Conservation (phyloP, 1,284 basidiomycete species). For the Mycosarcoma maydis region DNA sequence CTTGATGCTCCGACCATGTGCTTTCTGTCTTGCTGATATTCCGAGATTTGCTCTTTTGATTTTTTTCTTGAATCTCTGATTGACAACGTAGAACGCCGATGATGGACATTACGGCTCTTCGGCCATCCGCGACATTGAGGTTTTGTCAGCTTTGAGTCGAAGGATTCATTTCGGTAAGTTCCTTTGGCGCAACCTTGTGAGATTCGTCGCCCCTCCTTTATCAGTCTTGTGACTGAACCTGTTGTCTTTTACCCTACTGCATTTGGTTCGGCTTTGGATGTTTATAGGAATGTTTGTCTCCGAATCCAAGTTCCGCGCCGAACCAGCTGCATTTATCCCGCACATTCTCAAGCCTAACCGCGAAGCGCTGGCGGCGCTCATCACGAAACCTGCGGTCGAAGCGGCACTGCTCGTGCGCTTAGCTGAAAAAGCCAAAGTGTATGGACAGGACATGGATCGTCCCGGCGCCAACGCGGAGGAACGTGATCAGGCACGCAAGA, state of each 20-base stretch:
- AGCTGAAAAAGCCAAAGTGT: conserved; percentile 88
- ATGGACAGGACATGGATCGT: conserved; percentile 84
- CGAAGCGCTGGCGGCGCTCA: conserved; percentile 77
- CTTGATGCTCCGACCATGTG: too few relatives aligned
- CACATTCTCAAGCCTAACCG: conserved; percentile 85
- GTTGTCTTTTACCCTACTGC: too few relatives aligned
- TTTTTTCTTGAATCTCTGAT: too few relatives aligned
- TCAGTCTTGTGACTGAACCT: too few relatives aligned
- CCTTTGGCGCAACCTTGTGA: too few relatives aligned
- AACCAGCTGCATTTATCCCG: conserved; percentile 87
- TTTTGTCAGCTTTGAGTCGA: conserved; percentile 90
- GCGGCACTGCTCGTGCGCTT: conserved; percentile 84
- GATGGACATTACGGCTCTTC: conserved; percentile 98
- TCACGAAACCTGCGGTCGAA: conserved; percentile 97
- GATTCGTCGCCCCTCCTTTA: too few relatives aligned
- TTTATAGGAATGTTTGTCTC: conserved; percentile 98
- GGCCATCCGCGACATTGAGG: conserved; percentile 91
- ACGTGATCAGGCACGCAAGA: conserved; percentile 71
- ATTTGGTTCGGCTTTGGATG: too few relatives aligned
- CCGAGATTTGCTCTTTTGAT: too few relatives aligned
- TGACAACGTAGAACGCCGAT: conserved; percentile 72
- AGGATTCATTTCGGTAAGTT: conserved; percentile 92
- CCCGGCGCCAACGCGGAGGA: conserved; percentile 30
- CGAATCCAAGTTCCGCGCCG: conserved; percentile 89
- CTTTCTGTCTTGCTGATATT: too few relatives aligned